A percentile compares a stretch with the other conserved stretches of the same genome.
These are phyloP conservation scores for Kwoniella botswanensis DNA, from an alignment of 768 basidiomycete genomes.

Conservation along the genomic window DNA sequence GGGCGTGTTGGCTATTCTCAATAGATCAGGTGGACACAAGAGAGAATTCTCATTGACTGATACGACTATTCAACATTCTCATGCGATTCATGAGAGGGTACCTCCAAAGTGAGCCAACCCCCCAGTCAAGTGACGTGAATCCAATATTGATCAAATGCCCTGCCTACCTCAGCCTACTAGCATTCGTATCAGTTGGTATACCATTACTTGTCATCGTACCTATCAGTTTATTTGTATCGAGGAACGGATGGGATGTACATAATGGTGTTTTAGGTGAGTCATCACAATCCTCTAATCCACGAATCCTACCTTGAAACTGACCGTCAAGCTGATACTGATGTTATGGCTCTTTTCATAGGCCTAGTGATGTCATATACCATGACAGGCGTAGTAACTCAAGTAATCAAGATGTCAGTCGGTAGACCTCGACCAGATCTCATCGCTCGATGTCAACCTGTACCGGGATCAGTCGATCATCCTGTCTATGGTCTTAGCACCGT, in stretches of 20 bases:
- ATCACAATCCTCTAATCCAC: neutral
- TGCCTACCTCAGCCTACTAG: constrained; percentile 39
- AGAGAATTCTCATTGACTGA: constrained; percentile 56
- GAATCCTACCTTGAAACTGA: too few relatives aligned
- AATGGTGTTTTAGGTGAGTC: constrained; percentile 62
- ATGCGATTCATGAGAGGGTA: constrained; percentile 52
- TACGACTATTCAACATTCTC: constrained; percentile 55
- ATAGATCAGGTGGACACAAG: constrained; percentile 50
- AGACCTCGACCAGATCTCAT: constrained; percentile 56
- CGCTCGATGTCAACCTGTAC: constrained; percentile 63
- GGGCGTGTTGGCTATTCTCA: constrained; percentile 49
- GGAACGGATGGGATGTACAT: constrained; percentile 90
- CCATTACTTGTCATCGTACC: constrained; percentile 73
- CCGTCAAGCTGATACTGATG: neutral
- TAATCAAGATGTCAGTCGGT: constrained; percentile 71
- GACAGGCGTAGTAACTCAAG: constrained; percentile 80
- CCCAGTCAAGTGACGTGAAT: neutral
- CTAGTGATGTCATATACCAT: constrained; percentile 76
- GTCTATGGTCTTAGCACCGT: constrained; percentile 73
- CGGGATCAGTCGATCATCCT: constrained; percentile 69
- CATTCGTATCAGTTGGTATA: constrained; percentile 64
- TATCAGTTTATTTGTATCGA: constrained; percentile 73
- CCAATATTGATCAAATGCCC: neutral
- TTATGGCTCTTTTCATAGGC: constrained; percentile 44
- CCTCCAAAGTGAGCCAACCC: constrained; percentile 39